Evolutionary conservation across 192 early-diverging fungal genomes (phyloP).

Genomic region (Coemansia sp.): DNA sequence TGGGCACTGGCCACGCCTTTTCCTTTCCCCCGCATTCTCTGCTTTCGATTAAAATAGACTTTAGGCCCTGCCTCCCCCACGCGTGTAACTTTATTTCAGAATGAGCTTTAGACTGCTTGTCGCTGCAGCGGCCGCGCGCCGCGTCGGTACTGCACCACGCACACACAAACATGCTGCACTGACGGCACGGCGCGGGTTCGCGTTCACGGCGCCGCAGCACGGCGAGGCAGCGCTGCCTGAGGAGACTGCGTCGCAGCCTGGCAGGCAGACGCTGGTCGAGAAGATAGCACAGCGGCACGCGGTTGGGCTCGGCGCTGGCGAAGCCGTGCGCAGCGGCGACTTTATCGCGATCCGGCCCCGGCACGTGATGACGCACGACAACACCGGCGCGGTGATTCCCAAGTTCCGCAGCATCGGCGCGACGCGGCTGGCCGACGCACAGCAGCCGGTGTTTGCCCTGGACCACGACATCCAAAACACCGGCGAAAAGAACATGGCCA

Average conservation of each 20-base stretch:
- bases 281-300: constrained; percentile 95
- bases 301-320: constrained; percentile 64
- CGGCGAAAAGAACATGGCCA: constrained; percentile 84
- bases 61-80: neutral
- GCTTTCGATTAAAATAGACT: neutral
- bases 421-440: constrained; percentile 69
- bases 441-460: constrained; percentile 91
- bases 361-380: constrained; percentile 96
- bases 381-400: constrained; percentile 90
- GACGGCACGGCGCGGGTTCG: constrained; percentile 20
- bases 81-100: constrained; percentile 4
- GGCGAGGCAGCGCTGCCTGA: constrained; percentile 82
- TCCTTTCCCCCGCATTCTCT: neutral
- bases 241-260: constrained; percentile 91
- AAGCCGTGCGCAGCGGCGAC: constrained; percentile 81
- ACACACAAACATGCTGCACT: constrained; percentile 19
- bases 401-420: constrained; percentile 95
- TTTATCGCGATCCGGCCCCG: constrained; percentile 92
- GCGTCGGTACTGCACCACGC: constrained; percentile 3
- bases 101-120: constrained; percentile 53
- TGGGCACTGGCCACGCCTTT: neutral
- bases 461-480: constrained; percentile 99
- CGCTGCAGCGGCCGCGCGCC: constrained; percentile 46
- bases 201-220: constrained; percentile 20
- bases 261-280: constrained; percentile 84